Evolutionary conservation across 345 rosid species (phyloP).

Genomic region (Gossypium raimondii): DNA sequence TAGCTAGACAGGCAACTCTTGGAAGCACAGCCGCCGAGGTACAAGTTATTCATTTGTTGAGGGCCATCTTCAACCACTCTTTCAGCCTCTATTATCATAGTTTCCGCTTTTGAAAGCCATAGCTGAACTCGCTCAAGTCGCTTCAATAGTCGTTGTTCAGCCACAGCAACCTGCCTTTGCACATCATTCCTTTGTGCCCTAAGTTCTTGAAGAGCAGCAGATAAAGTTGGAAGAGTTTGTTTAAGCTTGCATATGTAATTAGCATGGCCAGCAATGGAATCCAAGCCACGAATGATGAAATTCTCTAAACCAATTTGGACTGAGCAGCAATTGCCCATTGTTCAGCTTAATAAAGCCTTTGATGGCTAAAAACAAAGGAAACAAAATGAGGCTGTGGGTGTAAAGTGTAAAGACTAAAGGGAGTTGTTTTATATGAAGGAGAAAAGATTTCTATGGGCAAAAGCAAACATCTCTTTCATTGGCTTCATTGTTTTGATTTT

Average conservation of each 20-base stretch:
- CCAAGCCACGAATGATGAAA: not conserved
- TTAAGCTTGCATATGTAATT: not conserved
- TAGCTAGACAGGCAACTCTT: not conserved
- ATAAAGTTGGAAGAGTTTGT: not conserved
- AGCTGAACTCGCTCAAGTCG: not conserved
- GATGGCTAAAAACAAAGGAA: no score
- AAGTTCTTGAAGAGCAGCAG: not conserved
- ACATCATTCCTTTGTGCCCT: not conserved
- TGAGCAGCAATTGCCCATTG: not conserved
- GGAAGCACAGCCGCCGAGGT: slow-evolving; percentile 9
- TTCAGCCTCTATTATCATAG: not conserved
- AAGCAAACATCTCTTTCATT: no score
- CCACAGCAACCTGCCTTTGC: not conserved
- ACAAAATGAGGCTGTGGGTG: no score
- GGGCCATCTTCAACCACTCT: not conserved
- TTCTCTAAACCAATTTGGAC: not conserved
- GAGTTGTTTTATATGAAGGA: no score
- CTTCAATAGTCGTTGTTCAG: not conserved
- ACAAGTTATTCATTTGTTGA: not conserved
- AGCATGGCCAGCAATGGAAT: not conserved
- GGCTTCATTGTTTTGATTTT: no score
- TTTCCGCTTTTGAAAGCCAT: not conserved
- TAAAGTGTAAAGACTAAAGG: no score
- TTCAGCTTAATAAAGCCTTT: no score
- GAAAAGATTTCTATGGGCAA: no score